phyloP scores from a whole-genome alignment of 805 yeast species.

The Ogataea kodamae region DNA sequence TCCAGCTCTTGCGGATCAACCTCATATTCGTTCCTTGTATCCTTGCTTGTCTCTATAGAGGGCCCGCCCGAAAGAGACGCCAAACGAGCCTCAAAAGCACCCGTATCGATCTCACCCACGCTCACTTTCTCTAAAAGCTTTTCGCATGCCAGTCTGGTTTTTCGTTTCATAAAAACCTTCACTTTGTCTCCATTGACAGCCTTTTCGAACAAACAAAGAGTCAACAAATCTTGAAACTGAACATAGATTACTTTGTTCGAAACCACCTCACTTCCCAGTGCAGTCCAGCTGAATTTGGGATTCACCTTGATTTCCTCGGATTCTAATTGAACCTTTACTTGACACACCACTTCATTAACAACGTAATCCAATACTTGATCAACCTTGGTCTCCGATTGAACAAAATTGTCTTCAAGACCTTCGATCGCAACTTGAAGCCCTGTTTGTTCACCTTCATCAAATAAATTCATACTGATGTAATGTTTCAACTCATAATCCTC shows the following conservation, averaged over 20 bases:
- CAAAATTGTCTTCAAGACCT: conserved; percentile 19
- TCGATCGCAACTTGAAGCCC: conserved; percentile 17
- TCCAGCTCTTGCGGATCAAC: conserved; percentile 55
- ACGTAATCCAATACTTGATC: conserved; percentile 21
- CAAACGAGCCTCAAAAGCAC: not conserved
- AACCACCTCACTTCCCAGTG: conserved; percentile 16
- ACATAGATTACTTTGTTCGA: conserved; percentile 25
- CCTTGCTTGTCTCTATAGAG: conserved; percentile 3
- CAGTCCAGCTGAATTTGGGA: conserved; percentile 26
- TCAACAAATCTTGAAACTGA: conserved; percentile 27
- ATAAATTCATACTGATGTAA: conserved; percentile 7
- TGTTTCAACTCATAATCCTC: conserved; percentile 11
- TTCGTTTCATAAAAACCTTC: conserved; percentile 7
- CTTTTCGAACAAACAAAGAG: conserved; percentile 23
- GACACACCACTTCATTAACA: conserved; percentile 8
- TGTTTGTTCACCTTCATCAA: conserved; percentile 5
- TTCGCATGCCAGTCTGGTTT: conserved; percentile 10
- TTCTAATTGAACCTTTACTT: conserved; percentile 2
- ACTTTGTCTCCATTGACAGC: conserved; percentile 9
- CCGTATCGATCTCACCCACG: conserved; percentile 3
- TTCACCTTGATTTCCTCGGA: conserved; percentile 3
- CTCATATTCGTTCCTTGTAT: conserved; percentile 35
- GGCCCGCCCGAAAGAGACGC: not conserved
- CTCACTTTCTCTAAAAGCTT: conserved; percentile 9
- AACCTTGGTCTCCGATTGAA: conserved; percentile 15